Evolutionary conservation across 768 basidiomycete genomes (phyloP), one percentile per base, ranked within the genome.

Genomic region (Mycena maculata): DNA sequence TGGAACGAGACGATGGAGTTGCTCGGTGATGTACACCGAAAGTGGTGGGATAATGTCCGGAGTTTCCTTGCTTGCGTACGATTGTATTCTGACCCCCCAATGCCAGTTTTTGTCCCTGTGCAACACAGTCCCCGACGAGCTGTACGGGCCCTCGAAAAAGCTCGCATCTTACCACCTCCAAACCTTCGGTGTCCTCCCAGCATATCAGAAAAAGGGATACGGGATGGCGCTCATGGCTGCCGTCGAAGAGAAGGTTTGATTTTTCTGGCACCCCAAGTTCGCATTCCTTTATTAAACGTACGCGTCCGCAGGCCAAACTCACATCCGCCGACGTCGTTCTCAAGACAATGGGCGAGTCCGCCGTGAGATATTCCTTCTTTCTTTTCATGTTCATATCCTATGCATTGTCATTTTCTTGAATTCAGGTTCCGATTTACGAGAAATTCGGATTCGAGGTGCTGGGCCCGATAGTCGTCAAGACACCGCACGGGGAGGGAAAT

Each of bases 201-300:
- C 69, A 2, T 72, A 78, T 50, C 78, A 79, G n/a, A 70, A 76
- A 4, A 77, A 77, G 58, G 78, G 78, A 18, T 71, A 75, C 16
- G 78, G 74, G 23, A 77, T 74, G 53, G 67, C 67, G 1, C 41
- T 77, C 59, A 71, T 77, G 54, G 62, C 72, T 23, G 69, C 65
- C 12, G 75, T 64, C 12, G 77, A 78, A 54, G 65, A 71, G 10
- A 63, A 68, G 71, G 77, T 77, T 28, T 47, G 63, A 16, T 31
- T 23, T 15, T 22, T 15, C 25, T 22, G 27, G n/a, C n/a, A n/a
- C 48, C 20, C 16, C 20, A 22, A 31, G n/a, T n/a, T 22, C 4
- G 12, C 13, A 44, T 8, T 7, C 16, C 9, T 36, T 7, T 6
- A 22, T 59, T 16, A n/a, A 4, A 31, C 30, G n/a, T 12, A 31